These are phyloP conservation scores for Epichloe sibirici DNA, from an alignment of 2,329 filamentous ascomycete species.

Conservation along the genomic window DNA sequence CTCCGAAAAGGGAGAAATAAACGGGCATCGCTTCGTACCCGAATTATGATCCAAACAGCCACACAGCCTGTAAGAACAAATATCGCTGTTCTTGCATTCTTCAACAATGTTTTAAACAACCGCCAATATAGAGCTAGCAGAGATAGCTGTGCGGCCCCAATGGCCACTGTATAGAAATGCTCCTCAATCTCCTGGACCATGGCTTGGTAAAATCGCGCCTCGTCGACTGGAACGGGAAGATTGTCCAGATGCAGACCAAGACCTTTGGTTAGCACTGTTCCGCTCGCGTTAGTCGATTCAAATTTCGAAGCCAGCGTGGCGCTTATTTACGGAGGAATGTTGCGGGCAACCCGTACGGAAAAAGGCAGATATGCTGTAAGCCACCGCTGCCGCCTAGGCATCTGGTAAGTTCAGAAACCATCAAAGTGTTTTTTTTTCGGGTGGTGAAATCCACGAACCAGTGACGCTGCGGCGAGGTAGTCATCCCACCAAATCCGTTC, in stretches of 20 bases:
- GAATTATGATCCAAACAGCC: neutral
- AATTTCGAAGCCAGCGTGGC: neutral
- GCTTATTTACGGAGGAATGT: neutral
- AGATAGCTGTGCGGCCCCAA: slow-evolving; percentile 6
- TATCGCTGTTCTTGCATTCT: neutral
- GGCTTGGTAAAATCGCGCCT: slow-evolving; percentile 7
- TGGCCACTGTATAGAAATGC: slow-evolving; percentile 7
- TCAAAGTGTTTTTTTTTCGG: neutral
- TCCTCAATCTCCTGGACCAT: slow-evolving; percentile 9
- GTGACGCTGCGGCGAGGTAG: slow-evolving; percentile 6
- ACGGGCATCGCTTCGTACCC: neutral
- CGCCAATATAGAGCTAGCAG: slow-evolving; percentile 8
- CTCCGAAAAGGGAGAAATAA: too few species aligned
- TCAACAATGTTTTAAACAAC: slow-evolving; percentile 2
- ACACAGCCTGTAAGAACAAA: neutral
- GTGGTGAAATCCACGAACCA: neutral
- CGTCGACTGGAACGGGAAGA: slow-evolving; percentile 2
- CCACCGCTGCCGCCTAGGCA: neutral
- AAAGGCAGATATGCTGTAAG: neutral
- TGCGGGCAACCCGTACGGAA: neutral
- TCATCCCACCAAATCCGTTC: slow-evolving; percentile 8
- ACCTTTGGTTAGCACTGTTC: slow-evolving; percentile 1
- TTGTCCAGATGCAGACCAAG: slow-evolving; percentile 6
- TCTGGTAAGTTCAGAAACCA: neutral
- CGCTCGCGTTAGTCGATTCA: neutral